Evolutionary conservation across 352 stramenopile genomes (phyloP).

Genomic region (Globisporangium takayamanum): DNA sequence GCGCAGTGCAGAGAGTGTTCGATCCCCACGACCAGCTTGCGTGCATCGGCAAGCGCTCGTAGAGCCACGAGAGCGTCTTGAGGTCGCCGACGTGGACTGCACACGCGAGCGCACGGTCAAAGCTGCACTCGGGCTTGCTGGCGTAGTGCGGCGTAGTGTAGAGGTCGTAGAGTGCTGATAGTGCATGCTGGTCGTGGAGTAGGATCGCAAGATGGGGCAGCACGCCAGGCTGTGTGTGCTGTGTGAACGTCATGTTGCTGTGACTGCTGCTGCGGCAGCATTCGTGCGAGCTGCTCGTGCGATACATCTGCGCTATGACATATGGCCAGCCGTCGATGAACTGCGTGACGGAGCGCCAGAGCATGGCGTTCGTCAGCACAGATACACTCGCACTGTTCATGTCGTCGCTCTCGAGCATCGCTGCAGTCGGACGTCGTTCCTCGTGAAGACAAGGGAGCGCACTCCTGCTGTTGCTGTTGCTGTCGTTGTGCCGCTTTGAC

Average conservation of each 20-base stretch:
- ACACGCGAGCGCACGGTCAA: neutral
- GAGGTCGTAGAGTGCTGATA: slow-evolving; percentile 4
- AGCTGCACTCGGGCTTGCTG: neutral
- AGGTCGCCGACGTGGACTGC: slow-evolving; percentile 1
- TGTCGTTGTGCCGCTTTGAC: too few species aligned
- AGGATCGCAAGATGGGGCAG: slow-evolving; percentile 7
- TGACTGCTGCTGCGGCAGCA: neutral
- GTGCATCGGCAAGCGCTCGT: slow-evolving; percentile 2
- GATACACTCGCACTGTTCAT: neutral
- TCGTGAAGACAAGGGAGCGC: too few species aligned
- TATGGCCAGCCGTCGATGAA: slow-evolving; percentile 4
- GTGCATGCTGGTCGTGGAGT: neutral
- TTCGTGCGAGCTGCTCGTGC: neutral
- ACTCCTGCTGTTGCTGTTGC: too few species aligned
- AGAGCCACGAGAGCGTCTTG: slow-evolving; percentile 7
- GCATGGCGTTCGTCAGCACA: slow-evolving; percentile 1
- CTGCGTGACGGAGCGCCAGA: slow-evolving; percentile 5
- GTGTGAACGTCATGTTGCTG: neutral
- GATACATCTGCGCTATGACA: slow-evolving; percentile 2
- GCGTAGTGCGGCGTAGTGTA: neutral
- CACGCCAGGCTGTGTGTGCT: neutral
- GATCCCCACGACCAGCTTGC: neutral
- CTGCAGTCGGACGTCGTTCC: too few species aligned
- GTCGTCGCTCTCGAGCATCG: neutral
- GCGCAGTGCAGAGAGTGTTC: neutral